phyloP scores from a whole-genome alignment of 2,329 filamentous ascomycete species.

The Scytalidium sp. region DNA sequence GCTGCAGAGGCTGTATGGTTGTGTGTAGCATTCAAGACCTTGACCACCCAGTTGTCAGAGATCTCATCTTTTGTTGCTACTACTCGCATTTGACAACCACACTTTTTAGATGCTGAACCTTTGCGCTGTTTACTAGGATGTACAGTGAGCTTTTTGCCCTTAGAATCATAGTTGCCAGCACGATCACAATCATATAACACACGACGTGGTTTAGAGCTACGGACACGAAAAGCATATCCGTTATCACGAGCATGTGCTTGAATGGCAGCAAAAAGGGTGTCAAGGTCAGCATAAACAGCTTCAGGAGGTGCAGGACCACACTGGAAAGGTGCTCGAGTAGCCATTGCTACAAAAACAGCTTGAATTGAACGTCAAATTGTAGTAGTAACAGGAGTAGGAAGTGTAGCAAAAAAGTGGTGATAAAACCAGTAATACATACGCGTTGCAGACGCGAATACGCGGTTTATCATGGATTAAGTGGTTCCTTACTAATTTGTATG shows the following conservation, averaged over 20 bases:
- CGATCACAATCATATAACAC: not conserved
- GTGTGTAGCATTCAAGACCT: not conserved
- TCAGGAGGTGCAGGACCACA: not conserved
- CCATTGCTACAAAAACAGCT: not conserved
- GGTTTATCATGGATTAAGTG: too few species aligned
- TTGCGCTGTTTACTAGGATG: not conserved
- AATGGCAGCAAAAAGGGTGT: not conserved
- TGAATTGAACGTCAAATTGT: not conserved
- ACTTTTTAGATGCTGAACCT: not conserved
- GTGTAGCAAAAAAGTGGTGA: not conserved
- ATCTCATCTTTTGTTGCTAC: not conserved
- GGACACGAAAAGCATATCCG: not conserved
- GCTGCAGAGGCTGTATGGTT: not conserved
- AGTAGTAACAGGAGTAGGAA: not conserved
- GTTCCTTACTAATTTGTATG: too few species aligned
- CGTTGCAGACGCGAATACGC: too few species aligned
- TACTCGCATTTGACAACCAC: not conserved
- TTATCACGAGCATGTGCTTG: not conserved
- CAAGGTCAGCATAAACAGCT: not conserved
- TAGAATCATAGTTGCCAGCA: not conserved
- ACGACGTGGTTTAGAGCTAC: not conserved
- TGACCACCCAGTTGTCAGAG: not conserved
- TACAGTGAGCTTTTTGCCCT: not conserved
- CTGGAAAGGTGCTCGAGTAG: not conserved
- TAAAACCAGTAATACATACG: not conserved